Conservation (phyloP, 1,139 yeast species). For the Nakaseomyces uthaithaninus region DNA sequence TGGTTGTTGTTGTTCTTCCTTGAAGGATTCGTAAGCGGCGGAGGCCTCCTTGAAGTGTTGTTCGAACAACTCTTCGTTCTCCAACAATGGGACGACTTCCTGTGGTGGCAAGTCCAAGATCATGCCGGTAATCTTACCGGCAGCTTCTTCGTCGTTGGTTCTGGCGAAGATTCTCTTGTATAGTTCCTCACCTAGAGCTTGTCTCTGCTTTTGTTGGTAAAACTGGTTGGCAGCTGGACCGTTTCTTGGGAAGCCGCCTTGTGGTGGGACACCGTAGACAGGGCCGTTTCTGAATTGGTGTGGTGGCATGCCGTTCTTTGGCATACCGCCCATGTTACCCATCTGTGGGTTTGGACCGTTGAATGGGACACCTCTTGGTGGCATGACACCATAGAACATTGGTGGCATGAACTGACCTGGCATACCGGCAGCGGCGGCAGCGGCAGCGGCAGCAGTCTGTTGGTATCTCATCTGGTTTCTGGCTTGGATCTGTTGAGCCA, state of each 20-base stretch:
- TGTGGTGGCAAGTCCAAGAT: constrained; percentile 90
- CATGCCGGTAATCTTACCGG: constrained; percentile 99
- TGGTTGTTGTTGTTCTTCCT: constrained; percentile 35
- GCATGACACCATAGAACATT: constrained; percentile 76
- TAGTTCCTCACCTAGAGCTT: constrained; percentile 94
- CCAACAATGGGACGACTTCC: constrained; percentile 82
- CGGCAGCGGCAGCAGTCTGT: constrained; percentile 71
- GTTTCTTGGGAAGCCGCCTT: constrained; percentile 38
- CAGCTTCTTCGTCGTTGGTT: constrained; percentile 91
- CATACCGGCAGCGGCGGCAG: constrained; percentile 47
- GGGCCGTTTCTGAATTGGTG: constrained; percentile 60
- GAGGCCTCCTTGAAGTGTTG: constrained; percentile 92
- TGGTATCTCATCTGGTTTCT: constrained; percentile 98
- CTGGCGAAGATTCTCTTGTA: constrained; percentile 90
- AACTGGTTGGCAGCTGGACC: constrained; percentile 38
- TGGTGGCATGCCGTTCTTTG: constrained; percentile 35
- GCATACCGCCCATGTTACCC: constrained; percentile 33
- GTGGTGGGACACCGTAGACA: constrained; percentile 80
- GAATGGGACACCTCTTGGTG: constrained; percentile 83
- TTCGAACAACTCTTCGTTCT: constrained; percentile 83
- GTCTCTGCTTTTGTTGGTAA: constrained; percentile 71
- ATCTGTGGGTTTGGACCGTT: constrained; percentile 85
- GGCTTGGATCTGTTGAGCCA: constrained; percentile 96
- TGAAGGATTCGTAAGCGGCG: constrained; percentile 84
- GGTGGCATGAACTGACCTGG: constrained; percentile 97